Percentiles rank a stretch among this genome's conserved stretches.
phyloP scores from a whole-genome alignment of 1,284 basidiomycete species.

The Irpex lacteus region DNA sequence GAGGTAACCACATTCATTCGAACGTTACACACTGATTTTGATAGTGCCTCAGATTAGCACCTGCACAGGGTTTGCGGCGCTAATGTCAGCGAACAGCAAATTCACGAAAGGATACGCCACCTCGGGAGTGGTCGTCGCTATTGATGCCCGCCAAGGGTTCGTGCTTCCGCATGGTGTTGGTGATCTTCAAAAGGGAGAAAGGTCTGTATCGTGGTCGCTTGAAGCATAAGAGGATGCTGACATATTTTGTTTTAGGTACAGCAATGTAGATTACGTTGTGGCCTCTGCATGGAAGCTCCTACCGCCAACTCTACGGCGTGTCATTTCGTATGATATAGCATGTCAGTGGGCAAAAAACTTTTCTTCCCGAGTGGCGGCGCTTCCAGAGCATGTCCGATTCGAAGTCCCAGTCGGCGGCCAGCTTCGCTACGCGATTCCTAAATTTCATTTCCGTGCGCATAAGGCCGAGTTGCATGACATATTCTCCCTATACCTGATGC shows the following conservation, averaged over 20 bases:
- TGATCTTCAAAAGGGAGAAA: conserved; percentile 25
- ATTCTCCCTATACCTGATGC: conserved; percentile 17
- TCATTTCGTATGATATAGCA: conserved; percentile 8
- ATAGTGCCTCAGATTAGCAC: conserved; percentile 16
- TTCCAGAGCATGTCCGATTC: conserved; percentile 4
- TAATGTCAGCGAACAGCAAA: conserved; percentile 16
- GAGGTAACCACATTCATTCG: conserved; percentile 12
- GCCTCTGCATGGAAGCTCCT: conserved; percentile 6
- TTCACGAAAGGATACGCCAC: conserved; percentile 17
- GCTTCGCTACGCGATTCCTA: conserved; percentile 8
- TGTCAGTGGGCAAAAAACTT: conserved; percentile 4
- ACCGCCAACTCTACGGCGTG: not conserved
- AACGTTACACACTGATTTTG: conserved; percentile 1
- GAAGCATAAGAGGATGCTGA: not conserved
- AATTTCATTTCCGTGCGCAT: conserved; percentile 17
- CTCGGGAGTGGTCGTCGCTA: conserved; percentile 20
- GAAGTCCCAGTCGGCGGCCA: not conserved
- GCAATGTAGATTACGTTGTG: conserved; percentile 20
- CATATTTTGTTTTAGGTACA: conserved; percentile 6
- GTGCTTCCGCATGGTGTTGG: conserved; percentile 20
- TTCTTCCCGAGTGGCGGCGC: not conserved
- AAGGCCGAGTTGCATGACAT: not conserved
- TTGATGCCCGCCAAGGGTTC: conserved; percentile 23
- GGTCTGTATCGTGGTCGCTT: conserved; percentile 13
- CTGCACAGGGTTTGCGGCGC: conserved; percentile 16